These are phyloP conservation scores for Crotalaria pallida DNA, from an alignment of 306 rosid species.

Conservation along the genomic window DNA sequence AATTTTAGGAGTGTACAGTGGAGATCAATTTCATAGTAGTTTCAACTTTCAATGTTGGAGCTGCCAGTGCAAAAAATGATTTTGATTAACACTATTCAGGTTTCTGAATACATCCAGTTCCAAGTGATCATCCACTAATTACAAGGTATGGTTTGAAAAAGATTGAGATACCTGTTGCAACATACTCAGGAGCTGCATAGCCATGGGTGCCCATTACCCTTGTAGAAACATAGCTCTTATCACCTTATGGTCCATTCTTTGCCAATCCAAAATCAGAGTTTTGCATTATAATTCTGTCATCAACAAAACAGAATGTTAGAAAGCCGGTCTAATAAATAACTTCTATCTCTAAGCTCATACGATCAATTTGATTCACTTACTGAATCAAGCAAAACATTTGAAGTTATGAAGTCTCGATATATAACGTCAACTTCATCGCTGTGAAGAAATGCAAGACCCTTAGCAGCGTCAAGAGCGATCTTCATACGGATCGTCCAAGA, in stretches of 20 bases:
- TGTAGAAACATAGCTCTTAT: slow-evolving; percentile 83
- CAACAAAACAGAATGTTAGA: slow-evolving; percentile 18
- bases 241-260: slow-evolving; percentile 83
- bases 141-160: neutral
- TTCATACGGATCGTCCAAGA: slow-evolving; percentile 84
- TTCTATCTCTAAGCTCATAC: slow-evolving; percentile 1
- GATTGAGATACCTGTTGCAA: slow-evolving; percentile 71
- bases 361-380: slow-evolving; percentile 35
- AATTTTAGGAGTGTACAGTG: neutral
- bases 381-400: slow-evolving; percentile 76
- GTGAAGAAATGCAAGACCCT: slow-evolving; percentile 89
- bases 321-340: slow-evolving; percentile 10
- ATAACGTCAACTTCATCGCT: slow-evolving; percentile 80
- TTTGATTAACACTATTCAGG: neutral
- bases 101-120: neutral
- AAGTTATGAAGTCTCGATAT: slow-evolving; percentile 80
- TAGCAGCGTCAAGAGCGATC: slow-evolving; percentile 82
- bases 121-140: neutral
- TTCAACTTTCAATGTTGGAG: neutral
- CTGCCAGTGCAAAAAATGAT: neutral
- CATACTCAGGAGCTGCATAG: slow-evolving; percentile 91
- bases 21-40: neutral
- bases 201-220: slow-evolving; percentile 89
- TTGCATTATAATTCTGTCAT: slow-evolving; percentile 68
- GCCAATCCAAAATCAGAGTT: slow-evolving; percentile 92